Percentiles rank a stretch among this genome's conserved stretches.
Evolutionary conservation across 345 rosid genomes (phyloP).

Genomic region (Citrus mangshanensis): DNA sequence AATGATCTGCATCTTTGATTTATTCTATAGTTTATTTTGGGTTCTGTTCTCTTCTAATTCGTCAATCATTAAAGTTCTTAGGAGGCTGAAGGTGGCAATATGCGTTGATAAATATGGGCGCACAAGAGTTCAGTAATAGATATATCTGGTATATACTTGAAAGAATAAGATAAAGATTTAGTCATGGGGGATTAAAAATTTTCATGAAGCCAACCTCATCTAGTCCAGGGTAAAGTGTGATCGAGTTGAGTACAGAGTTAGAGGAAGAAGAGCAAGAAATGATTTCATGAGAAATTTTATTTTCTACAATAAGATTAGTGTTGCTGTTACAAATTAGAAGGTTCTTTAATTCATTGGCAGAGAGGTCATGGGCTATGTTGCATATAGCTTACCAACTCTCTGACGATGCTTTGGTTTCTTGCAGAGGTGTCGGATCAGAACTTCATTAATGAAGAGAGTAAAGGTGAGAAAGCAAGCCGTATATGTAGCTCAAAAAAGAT

Average conservation of each 20-base stretch:
- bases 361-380: neutral
- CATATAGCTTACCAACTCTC: neutral
- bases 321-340: neutral
- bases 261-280: neutral
- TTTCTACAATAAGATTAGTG: neutral
- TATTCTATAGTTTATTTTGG: neutral
- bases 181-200: neutral
- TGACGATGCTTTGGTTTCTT: slow-evolving; percentile 16
- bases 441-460: slow-evolving; percentile 56
- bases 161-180: neutral
- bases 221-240: neutral
- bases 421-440: slow-evolving; percentile 89
- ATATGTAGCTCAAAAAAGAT: slow-evolving; percentile 37
- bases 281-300: neutral
- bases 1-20: neutral
- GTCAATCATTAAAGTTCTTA: neutral
- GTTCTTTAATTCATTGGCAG: neutral
- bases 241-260: neutral
- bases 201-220: neutral
- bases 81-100: neutral
- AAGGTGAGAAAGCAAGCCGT: slow-evolving; percentile 26
- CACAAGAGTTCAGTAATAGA: neutral
- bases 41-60: too few species aligned
- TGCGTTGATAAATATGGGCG: neutral
- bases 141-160: neutral